A percentile compares a stretch with the other conserved stretches of the same genome.
phyloP scores from a whole-genome alignment of 129 eudicot species.

The Calendula officinalis region DNA sequence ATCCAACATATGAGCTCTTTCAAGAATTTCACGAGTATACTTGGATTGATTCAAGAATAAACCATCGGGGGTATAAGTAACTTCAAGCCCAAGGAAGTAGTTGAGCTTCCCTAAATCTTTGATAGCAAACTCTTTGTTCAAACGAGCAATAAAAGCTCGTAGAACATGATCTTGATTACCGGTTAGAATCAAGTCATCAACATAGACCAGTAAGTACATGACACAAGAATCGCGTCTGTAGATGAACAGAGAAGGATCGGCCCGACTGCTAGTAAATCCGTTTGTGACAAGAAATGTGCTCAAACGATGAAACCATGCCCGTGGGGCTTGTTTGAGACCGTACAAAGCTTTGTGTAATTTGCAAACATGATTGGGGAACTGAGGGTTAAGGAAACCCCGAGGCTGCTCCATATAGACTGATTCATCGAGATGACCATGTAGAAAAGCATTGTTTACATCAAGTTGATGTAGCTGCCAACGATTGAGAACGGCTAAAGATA shows the following conservation, averaged over 20 bases:
- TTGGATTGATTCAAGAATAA: not conserved
- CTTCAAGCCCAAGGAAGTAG: conserved; percentile 14
- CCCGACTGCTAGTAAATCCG: not conserved
- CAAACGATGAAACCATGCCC: conserved; percentile 1
- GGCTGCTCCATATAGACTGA: conserved; percentile 14
- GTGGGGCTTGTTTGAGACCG: conserved; percentile 11
- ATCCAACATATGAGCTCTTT: not conserved
- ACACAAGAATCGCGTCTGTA: not conserved
- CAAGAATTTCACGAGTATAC: not conserved
- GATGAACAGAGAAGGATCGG: not conserved
- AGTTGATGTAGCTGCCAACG: not conserved
- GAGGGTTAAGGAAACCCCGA: conserved; percentile 1
- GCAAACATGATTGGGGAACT: not conserved
- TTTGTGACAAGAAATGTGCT: not conserved
- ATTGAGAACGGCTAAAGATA: not conserved
- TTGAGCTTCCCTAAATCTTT: not conserved
- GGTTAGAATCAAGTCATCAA: conserved; percentile 8
- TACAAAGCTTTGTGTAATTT: conserved; percentile 1
- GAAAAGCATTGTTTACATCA: too few relatives aligned
- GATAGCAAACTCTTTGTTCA: conserved; percentile 4
- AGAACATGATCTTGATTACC: not conserved
- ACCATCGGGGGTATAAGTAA: too few relatives aligned
- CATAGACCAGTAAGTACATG: conserved; percentile 2
- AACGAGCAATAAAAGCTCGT: not conserved
- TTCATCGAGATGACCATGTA: conserved; percentile 2